A percentile compares a stretch with the other conserved stretches of the same genome.
These are phyloP conservation scores for Priceomyces melissophilus DNA, from an alignment of 805 yeast species.

Conservation along the genomic window DNA sequence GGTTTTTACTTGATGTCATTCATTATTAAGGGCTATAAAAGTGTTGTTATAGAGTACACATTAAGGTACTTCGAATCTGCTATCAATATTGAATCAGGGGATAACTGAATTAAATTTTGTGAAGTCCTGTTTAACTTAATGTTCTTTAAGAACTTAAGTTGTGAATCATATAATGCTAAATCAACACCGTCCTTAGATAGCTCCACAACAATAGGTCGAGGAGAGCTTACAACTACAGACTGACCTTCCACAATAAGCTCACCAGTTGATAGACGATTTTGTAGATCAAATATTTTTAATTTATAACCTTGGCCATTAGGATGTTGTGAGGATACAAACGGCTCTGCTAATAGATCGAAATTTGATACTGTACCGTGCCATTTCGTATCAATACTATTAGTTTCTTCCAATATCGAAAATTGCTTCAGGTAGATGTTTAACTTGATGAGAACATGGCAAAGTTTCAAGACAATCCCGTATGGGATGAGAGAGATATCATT, in stretches of 20 bases:
- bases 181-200: too few species aligned
- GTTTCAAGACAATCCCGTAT: slow-evolving; percentile 14
- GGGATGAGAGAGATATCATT: slow-evolving; percentile 11
- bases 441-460: slow-evolving; percentile 11
- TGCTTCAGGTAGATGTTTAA: slow-evolving; percentile 17
- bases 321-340: neutral
- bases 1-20: neutral
- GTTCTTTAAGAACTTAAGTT: neutral
- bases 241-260: slow-evolving; percentile 1
- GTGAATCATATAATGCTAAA: slow-evolving; percentile 1
- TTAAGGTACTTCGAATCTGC: neutral
- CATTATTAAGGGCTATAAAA: neutral
- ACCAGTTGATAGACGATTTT: neutral
- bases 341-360: slow-evolving; percentile 3
- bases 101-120: neutral
- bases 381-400: neutral
- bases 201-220: too few species aligned
- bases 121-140: neutral
- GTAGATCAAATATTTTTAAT: slow-evolving; percentile 5
- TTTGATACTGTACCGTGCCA: slow-evolving; percentile 1
- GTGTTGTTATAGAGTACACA: neutral
- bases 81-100: neutral
- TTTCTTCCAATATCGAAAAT: slow-evolving; percentile 1
- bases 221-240: neutral
- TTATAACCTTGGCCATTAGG: neutral